Base-by-base conservation (phyloP, 768 basidiomycete species). In the Terana coerulea region DNA sequence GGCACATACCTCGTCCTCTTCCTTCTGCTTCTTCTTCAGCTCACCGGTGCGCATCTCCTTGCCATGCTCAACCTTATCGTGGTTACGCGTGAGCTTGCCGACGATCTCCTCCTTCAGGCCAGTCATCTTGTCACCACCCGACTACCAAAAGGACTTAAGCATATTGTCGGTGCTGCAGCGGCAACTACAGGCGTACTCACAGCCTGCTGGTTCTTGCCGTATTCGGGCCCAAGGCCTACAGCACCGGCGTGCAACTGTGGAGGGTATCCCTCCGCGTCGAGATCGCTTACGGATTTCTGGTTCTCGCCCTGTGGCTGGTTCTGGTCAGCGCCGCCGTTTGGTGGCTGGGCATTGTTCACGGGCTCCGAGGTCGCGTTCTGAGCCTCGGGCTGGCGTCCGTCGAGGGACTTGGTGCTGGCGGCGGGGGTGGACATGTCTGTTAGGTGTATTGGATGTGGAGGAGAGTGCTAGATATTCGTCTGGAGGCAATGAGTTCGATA, bases 241-340 rank as follows among this genome's bases (percentile, higher is more conserved):
- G 69, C 65, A 10, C 76, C 76, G 0, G 74, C 72, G 47, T 78
- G 76, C 39, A 55, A 57, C 55, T 77, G 74, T 19, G 64, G 64
- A 1, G 75, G 72, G 47, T 69, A 64, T 1, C 45, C 64, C 19
- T 65, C 55, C 24, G 48, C 47, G 19, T 40, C 39, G n/a, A 40
- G 8, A 7, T 8, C 39, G 8, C n/a, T n/a, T n/a, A n/a, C n/a
- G n/a, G n/a, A n/a, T n/a, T n/a, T 46, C 45, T 29, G 45, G 45
- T 31, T 31, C 45, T 5, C 21, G 9, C 39, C 21, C 5, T 7
- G 39, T 22, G 19, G 3, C 39, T n/a, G n/a, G 39, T 40, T 40
- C 19, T 10, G 21, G 39, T 40, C 15, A 14, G 35, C 39, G 39
- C 19, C 39, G 15, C 21, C 5, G 17, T 40, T 4, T 24, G 21